Evolutionary conservation across 2,329 filamentous ascomycete species (phyloP), one percentile per base, ranked within the genome.

Genomic region (Arthrobotrys iridis): DNA sequence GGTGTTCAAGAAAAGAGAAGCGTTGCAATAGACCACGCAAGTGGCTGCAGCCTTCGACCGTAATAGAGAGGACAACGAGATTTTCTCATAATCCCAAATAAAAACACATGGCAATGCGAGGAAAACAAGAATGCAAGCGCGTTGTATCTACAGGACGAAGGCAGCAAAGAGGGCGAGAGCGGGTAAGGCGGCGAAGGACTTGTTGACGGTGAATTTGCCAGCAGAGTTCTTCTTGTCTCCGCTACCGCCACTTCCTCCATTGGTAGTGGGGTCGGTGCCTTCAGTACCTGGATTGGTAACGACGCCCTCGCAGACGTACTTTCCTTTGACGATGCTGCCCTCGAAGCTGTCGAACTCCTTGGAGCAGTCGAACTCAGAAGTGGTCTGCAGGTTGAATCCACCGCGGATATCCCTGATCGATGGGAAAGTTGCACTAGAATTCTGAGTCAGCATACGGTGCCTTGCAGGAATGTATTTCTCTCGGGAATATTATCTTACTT

Each of bases 321-420:
- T 81, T 72, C 78, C 71, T 58, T 64, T 75, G 30, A 75, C 68
- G 20, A 82, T 82, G 75, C 84, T 82, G 60, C 81, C 83, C 62
- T 83, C 82, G 13, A 82, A 74, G 77, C 81, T 81, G 33, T 80
- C 78, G 46, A 87, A 82, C 82, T 91, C 87, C 30, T 81, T 78
- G 60, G 83, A 81, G 85, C 91, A 88, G 68, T 82, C 80, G 71
- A 92, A 89, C 77, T 90, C 85, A 11, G 71, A 86, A 62, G 89
- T 91, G 78, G 87, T 89, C 79, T 88, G 85, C 78, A 92, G 84
- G 80, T 90, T 89, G 82, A 92, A 91, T 76, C 87, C 88, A 83
- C 92, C 92, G 81, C 87, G 86, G 79, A 93, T 91, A 77, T 89
- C 86, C 73, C 86, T 83, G 24, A 94, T 85, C 37, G 83, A 81